Evolutionary conservation across 768 basidiomycete genomes (phyloP), one percentile per base, ranked within the genome.

Genomic region (Pleurotus citrinopileatus): DNA sequence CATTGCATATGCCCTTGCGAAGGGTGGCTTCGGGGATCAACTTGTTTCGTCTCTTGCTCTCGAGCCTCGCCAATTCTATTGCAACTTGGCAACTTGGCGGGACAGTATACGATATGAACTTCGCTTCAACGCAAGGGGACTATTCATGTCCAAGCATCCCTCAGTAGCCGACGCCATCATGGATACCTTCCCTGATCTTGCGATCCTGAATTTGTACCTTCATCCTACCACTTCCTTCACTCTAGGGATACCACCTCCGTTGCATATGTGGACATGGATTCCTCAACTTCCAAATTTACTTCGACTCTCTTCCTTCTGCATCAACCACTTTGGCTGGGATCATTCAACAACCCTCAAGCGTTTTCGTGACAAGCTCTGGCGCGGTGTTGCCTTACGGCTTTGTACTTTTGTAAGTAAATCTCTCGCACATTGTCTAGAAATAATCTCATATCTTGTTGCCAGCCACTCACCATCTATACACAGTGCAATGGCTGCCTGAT

Each of bases 171-270:
- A 56, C 2, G 40, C 52, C 5, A 60, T 71, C 17, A 61, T 68
- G 0, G 53, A 58, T 1, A 54, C 57, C 57, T 71, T 78, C 59
- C 71, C 73, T 25, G 34, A 61, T 48, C 26, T 68, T 19, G 57
- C 66, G 3, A 63, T 76, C 17, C 56, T 80, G 9, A 60, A 66
- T 4, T 65, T 69, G 5, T 80, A 78, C 56, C 64, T 70, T 23
- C 57, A 64, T 26, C 78, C 78, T 2, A 46, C 67, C 23, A 69
- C 57, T 6, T 54, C 53, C 5, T 25, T 6, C 5, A 20, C 43
- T 22, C 8, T 9, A 2, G 9, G 13, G 22, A 9, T 23, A 8
- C 7, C 22, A 10, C 5, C 43, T 26, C 6, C 7, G 6, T 32
- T 13, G 29, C 6, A 32, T 6, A 13, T 6, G 29, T n/a, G n/a